A percentile compares a stretch with the other conserved stretches of the same genome.
These are phyloP conservation scores for Diplodia seriata DNA, from an alignment of 2,329 filamentous ascomycete species.

Conservation along the genomic window DNA sequence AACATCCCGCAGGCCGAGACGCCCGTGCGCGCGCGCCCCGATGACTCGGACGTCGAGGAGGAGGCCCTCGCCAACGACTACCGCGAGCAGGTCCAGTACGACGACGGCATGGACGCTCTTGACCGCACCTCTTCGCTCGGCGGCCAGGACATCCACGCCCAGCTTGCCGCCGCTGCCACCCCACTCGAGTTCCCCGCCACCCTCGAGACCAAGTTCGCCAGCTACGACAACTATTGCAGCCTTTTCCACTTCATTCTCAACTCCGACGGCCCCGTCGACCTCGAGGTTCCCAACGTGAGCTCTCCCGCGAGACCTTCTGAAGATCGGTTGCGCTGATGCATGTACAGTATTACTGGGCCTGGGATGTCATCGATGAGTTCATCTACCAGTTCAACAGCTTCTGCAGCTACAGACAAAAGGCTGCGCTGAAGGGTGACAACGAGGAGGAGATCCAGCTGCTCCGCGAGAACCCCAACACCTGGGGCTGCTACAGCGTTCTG, in stretches of 20 bases:
- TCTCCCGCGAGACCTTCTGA: background rate
- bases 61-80: conserved; percentile 96
- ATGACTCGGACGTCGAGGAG: conserved; percentile 95
- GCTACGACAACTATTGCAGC: conserved; percentile 99
- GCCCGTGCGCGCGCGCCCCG: conserved; percentile 57
- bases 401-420: conserved; percentile 92
- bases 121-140: conserved; percentile 69
- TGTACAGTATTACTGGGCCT: conserved; percentile 93
- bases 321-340: conserved; percentile 33
- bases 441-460: conserved; percentile 92
- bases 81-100: conserved; percentile 90
- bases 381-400: conserved; percentile 99
- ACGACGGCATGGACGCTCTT: conserved; percentile 82
- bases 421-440: conserved; percentile 82
- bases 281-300: conserved; percentile 94
- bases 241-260: conserved; percentile 99
- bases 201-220: conserved; percentile 95
- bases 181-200: conserved; percentile 96
- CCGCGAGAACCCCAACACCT: conserved; percentile 96
- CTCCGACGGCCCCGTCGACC: conserved; percentile 96
- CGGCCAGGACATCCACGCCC: conserved; percentile 92
- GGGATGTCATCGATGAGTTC: conserved; percentile 99
- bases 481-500: conserved; percentile 99
- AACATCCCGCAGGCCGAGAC: conserved; percentile 49
- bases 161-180: conserved; percentile 88